Percentiles rank a stretch among this genome's conserved stretches.
These are phyloP conservation scores for Aspergillus bridgeri DNA, from an alignment of 495 filamentous ascomycete species.

Conservation along the genomic window DNA sequence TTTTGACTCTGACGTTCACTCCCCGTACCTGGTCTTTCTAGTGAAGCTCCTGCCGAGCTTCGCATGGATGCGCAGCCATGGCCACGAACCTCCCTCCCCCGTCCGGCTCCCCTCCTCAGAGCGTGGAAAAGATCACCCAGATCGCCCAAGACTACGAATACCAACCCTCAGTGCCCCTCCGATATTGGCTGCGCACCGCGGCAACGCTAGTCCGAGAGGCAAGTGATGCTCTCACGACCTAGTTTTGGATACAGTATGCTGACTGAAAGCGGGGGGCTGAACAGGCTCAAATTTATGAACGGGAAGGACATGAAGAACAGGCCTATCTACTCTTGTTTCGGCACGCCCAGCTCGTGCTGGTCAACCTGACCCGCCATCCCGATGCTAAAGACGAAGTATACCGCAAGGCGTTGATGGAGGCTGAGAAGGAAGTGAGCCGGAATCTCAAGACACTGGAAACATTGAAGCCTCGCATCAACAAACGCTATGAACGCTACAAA, in stretches of 20 bases:
- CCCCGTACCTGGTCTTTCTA: neutral
- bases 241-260: neutral
- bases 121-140: conserved; percentile 65
- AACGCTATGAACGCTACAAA: conserved; percentile 59
- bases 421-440: conserved; percentile 50
- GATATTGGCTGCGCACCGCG: conserved; percentile 79
- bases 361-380: conserved; percentile 59
- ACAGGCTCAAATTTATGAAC: conserved; percentile 74
- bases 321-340: conserved; percentile 84
- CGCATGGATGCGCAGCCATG: conserved; percentile 21
- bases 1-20: conserved; percentile 5
- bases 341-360: conserved; percentile 67
- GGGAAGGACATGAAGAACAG: conserved; percentile 79
- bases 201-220: conserved; percentile 78
- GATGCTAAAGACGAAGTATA: conserved; percentile 48
- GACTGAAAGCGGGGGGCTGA: neutral
- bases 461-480: conserved; percentile 65
- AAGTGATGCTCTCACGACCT: conserved; percentile 7
- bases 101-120: conserved; percentile 51
- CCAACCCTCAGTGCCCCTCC: conserved; percentile 66
- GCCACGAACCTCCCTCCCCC: conserved; percentile 22
- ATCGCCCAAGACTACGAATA: conserved; percentile 76
- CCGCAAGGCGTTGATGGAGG: conserved; percentile 42
- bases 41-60: neutral
- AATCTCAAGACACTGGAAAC: conserved; percentile 59